A percentile compares a stretch with the other conserved stretches of the same genome.
These are phyloP conservation scores for Phaeophleospora eucalypticola DNA, from an alignment of 2,329 filamentous ascomycete genomes.

Conservation along the genomic window DNA sequence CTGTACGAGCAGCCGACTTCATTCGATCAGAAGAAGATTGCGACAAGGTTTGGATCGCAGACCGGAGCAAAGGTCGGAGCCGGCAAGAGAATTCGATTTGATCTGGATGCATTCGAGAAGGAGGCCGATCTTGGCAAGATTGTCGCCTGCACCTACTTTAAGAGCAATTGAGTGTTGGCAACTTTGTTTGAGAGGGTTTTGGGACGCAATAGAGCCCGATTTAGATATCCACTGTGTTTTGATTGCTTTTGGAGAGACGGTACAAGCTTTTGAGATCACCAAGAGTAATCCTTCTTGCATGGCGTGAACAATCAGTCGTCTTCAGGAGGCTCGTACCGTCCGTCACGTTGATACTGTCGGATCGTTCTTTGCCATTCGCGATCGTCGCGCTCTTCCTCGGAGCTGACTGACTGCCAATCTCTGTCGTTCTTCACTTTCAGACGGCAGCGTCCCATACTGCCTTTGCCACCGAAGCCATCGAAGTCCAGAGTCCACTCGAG, in stretches of 20 bases:
- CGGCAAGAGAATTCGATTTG: background rate
- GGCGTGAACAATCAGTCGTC: slow-evolving; percentile 5
- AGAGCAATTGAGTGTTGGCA: slow-evolving; percentile 1
- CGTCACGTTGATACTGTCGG: slow-evolving; percentile 24
- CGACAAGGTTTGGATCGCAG: background rate
- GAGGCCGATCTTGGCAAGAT: background rate
- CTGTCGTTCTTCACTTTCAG: slow-evolving; percentile 39
- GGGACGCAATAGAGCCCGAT: too few relatives aligned
- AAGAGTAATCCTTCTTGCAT: too few relatives aligned
- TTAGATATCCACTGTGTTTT: too few relatives aligned
- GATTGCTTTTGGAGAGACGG: too few relatives aligned
- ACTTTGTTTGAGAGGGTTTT: background rate
- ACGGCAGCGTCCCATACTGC: slow-evolving; percentile 38
- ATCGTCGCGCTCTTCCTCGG: slow-evolving; percentile 23
- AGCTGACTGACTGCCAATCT: slow-evolving; percentile 19
- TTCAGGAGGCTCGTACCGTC: slow-evolving; percentile 19
- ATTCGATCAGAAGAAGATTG: background rate
- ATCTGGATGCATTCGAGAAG: background rate
- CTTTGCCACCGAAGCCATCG: slow-evolving; percentile 33
- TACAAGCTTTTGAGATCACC: too few relatives aligned
- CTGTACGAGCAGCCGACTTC: slow-evolving; percentile 12
- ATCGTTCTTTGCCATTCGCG: slow-evolving; percentile 23
- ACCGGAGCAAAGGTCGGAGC: background rate
- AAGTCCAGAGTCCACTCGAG: slow-evolving; percentile 44
- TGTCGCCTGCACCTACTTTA: slow-evolving; percentile 1